These are phyloP conservation scores for Aspergillus sparsus DNA, from an alignment of 495 filamentous ascomycete species.

Conservation along the genomic window DNA sequence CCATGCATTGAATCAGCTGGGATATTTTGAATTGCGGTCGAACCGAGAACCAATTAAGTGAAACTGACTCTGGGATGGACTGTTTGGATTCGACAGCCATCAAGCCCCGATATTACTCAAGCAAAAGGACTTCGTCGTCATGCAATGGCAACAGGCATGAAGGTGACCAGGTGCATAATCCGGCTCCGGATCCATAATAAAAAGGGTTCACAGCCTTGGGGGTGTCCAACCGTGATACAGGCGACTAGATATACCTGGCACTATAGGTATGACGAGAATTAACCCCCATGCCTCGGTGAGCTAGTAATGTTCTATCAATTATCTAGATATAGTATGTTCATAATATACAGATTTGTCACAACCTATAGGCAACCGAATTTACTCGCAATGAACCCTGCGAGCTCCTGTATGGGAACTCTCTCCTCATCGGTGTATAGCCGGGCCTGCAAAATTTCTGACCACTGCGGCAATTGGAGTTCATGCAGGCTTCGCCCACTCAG, in stretches of 20 bases:
- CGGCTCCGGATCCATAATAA: background rate
- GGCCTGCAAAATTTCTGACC: constrained; percentile 31
- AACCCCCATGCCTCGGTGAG: no score
- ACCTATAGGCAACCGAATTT: constrained; percentile 24
- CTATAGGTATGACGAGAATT: no score
- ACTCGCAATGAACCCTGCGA: constrained; percentile 27
- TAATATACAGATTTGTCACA: constrained; percentile 8
- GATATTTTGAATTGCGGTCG: no score
- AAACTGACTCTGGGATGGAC: background rate
- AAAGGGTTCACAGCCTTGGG: background rate
- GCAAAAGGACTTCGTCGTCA: background rate
- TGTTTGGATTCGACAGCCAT: background rate
- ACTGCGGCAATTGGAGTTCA: constrained; percentile 38
- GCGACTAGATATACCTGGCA: no score
- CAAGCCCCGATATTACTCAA: background rate
- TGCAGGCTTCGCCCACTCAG: constrained; percentile 46
- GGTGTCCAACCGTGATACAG: no score
- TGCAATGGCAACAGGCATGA: background rate
- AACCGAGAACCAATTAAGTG: no score
- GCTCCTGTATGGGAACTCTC: constrained; percentile 12
- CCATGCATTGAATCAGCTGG: no score
- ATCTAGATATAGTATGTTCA: background rate
- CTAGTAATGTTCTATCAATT: no score
- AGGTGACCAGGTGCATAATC: background rate
- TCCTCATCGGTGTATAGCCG: constrained; percentile 21